Evolutionary conservation across 108 stramenopile species (phyloP).

Genomic region (Poteriospumella lacustris): DNA sequence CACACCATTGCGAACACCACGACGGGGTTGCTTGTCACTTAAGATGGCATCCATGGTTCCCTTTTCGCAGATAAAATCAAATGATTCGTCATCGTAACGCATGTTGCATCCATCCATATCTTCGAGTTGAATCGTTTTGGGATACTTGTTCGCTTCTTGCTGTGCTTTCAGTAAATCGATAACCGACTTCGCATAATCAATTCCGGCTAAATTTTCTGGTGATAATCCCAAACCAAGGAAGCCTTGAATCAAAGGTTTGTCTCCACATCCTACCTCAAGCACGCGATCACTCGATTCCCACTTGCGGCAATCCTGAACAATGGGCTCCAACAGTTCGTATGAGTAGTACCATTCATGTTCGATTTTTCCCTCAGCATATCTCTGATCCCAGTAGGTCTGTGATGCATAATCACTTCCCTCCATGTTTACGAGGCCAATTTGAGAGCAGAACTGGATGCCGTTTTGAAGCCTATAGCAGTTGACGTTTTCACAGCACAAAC

Average conservation of each 20-base stretch:
- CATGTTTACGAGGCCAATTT: too few relatives aligned
- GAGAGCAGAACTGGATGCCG: too few relatives aligned
- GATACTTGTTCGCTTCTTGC: background rate
- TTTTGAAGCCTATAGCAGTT: too few relatives aligned
- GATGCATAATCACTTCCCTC: background rate
- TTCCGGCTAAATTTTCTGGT: background rate
- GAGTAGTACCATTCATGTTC: background rate
- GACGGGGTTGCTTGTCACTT: background rate
- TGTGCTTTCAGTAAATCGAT: background rate
- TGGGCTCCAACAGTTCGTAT: background rate
- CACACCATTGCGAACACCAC: background rate
- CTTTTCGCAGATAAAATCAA: background rate
- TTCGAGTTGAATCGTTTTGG: too few relatives aligned
- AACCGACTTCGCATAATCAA: background rate
- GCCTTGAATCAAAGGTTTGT: background rate
- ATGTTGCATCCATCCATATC: background rate
- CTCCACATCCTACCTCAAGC: background rate
- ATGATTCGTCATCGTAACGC: background rate
- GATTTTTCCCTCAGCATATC: background rate
- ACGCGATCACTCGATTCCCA: background rate
- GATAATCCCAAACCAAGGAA: background rate
- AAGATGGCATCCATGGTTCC: background rate
- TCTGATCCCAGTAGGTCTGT: background rate
- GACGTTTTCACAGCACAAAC: too few relatives aligned
- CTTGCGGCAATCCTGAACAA: background rate